Evolutionary conservation across 2,329 filamentous ascomycete species (phyloP).

Genomic region (Cladosporium velox): DNA sequence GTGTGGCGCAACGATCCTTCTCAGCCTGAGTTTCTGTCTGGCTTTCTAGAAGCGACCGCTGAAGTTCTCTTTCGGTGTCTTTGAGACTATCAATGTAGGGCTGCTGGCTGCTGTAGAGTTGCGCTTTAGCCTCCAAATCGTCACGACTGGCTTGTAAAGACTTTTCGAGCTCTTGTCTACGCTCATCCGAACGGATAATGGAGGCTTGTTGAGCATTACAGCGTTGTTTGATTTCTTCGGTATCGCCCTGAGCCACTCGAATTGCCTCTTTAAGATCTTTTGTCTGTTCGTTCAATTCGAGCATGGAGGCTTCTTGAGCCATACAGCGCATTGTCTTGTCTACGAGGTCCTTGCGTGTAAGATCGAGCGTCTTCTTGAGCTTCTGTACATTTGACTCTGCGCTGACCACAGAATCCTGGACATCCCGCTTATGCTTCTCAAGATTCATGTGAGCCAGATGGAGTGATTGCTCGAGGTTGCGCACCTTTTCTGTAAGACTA

Average conservation of each 20-base stretch:
- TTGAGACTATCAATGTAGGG: background rate
- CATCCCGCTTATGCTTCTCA: background rate
- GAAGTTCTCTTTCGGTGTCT: background rate
- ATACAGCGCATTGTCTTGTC: background rate
- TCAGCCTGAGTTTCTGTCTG: background rate
- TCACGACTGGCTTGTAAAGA: background rate
- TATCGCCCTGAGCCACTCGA: too few species aligned
- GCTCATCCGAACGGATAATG: background rate
- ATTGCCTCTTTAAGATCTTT: too few species aligned
- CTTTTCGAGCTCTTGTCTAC: background rate
- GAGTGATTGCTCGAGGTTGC: background rate
- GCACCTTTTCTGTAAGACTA: background rate
- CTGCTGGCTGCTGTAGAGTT: background rate
- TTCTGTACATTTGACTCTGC: background rate
- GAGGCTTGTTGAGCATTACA: too few species aligned
- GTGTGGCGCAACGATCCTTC: background rate
- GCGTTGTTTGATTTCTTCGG: too few species aligned
- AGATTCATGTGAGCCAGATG: background rate
- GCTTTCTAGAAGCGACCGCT: background rate
- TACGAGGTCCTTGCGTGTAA: background rate
- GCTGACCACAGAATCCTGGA: background rate
- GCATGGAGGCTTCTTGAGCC: background rate
- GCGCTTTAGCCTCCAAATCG: background rate
- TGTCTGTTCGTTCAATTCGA: too few species aligned
- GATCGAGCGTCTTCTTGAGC: background rate